phyloP scores from a whole-genome alignment of 495 filamentous ascomycete genomes.

The Penicillium cosmopolitanum region DNA sequence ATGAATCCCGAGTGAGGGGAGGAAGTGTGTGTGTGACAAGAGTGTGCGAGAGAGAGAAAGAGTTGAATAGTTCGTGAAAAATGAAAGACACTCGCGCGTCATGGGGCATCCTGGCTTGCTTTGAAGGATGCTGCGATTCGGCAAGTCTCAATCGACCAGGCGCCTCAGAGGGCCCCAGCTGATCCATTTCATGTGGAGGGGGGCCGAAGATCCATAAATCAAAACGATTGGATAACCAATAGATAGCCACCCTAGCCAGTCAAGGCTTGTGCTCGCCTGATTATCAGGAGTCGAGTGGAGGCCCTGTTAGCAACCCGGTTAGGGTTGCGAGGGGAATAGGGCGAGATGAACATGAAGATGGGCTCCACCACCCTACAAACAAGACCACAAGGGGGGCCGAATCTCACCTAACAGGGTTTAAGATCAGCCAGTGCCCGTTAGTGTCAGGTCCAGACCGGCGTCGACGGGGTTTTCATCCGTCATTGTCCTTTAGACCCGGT shows the following conservation, averaged over 20 bases:
- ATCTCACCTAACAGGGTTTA: not conserved
- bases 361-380: not conserved
- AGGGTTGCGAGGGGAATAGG: not conserved
- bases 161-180: not conserved
- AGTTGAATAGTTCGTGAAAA: not conserved
- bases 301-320: not conserved
- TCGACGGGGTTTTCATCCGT: not conserved
- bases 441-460: slow-evolving; percentile 2
- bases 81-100: not conserved
- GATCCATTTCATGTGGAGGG: slow-evolving; percentile 3
- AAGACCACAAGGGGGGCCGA: not conserved
- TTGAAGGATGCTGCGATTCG: slow-evolving; percentile 1
- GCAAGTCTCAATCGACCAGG: slow-evolving; percentile 1
- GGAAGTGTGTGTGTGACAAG: not conserved
- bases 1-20: not conserved
- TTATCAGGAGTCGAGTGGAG: slow-evolving; percentile 6
- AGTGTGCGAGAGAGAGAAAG: not conserved
- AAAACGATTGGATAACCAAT: slow-evolving; percentile 1
- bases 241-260: not conserved
- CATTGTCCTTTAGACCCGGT: slow-evolving; percentile 4
- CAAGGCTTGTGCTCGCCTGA: not conserved
- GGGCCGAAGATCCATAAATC: slow-evolving; percentile 1
- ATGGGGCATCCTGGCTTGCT: slow-evolving; percentile 3
- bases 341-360: not conserved
- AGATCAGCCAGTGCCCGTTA: slow-evolving; percentile 1